Percentiles rank a stretch among this genome's conserved stretches.
phyloP scores from a whole-genome alignment of 1,139 yeast genomes.

The Kodamaea fungicola region DNA sequence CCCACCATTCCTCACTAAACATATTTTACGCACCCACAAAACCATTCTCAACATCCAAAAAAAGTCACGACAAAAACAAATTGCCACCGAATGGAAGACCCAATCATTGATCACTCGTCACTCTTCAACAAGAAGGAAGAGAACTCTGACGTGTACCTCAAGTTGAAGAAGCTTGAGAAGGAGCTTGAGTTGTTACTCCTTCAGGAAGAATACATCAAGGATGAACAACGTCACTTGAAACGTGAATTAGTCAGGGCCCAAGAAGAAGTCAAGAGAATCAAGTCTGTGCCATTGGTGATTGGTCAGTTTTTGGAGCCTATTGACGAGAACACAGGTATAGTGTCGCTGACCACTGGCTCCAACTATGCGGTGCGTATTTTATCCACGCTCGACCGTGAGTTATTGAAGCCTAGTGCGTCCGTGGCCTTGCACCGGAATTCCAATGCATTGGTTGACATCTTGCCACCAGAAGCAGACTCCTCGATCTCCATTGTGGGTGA shows the following conservation, averaged over 20 bases:
- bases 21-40: neutral
- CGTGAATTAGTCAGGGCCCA: conserved; percentile 95
- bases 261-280: conserved; percentile 96
- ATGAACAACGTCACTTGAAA: conserved; percentile 94
- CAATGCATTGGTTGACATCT: conserved; percentile 91
- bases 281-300: conserved; percentile 94
- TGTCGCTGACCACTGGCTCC: conserved; percentile 95
- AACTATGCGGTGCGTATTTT: conserved; percentile 93
- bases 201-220: conserved; percentile 96
- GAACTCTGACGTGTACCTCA: conserved; percentile 69
- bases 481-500: conserved; percentile 93
- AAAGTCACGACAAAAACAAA: conserved; percentile 2
- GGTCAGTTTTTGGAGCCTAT: conserved; percentile 98
- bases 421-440: conserved; percentile 98
- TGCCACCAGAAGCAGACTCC: conserved; percentile 99
- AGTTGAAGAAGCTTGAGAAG: conserved; percentile 81
- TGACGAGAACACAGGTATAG: conserved; percentile 95
- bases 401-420: conserved; percentile 89
- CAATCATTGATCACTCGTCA: conserved; percentile 16
- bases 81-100: conserved; percentile 23
- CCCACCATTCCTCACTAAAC: too few relatives aligned
- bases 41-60: neutral
- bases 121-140: conserved; percentile 26
- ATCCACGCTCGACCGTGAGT: conserved; percentile 91
- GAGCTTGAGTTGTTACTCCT: conserved; percentile 78